Evolutionary conservation across 2,329 filamentous ascomycete species (phyloP), one percentile per base, ranked within the genome.

Genomic region (Botrytis tulipae): DNA sequence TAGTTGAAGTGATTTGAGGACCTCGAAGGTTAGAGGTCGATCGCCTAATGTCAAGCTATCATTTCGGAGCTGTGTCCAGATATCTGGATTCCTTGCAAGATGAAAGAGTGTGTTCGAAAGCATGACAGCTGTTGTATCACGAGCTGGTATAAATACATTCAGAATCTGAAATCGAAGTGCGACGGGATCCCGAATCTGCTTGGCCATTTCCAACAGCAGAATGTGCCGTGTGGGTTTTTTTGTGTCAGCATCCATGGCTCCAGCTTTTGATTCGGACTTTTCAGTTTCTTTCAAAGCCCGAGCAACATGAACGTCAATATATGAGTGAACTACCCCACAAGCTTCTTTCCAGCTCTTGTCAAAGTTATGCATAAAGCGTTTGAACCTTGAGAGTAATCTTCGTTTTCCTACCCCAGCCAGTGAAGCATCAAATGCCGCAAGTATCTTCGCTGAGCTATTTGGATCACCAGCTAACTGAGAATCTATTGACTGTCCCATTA

Each of bases 191-290:
- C 73, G 73, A n/a, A 61, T 73, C 35, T 73, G 60, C 22, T 71
- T 71, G 48, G 68, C 73, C 61, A 73, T 71, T 59, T 73, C 68
- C 8, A 71, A 42, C 9, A 73, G 60, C 9, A 73, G 73, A 32
- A 73, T 71, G 48, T 73, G 71, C 18, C 61, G 60, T 29, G 35
- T 29, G 7, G 32, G 66, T 8, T 44, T 22, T 60, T 25, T 37
- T 57, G 62, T 32, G 25, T 40, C 10, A 44, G 35, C 25, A 25
- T 40, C 46, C 22, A 6, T 25, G 25, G 22, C 25, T 14, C 8
- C 29, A 40, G 44, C 44, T 54, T 51, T 67, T 25, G 60, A 48
- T n/a, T 32, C 29, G 20, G 44, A 22, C 5, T 22, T 51, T 4
- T 37, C 44, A 12, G 44, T 66, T 9, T 29, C 35, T 54, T 63